phyloP scores from a whole-genome alignment of 352 stramenopile genomes.

The Pilasporangium apinafurcum region DNA sequence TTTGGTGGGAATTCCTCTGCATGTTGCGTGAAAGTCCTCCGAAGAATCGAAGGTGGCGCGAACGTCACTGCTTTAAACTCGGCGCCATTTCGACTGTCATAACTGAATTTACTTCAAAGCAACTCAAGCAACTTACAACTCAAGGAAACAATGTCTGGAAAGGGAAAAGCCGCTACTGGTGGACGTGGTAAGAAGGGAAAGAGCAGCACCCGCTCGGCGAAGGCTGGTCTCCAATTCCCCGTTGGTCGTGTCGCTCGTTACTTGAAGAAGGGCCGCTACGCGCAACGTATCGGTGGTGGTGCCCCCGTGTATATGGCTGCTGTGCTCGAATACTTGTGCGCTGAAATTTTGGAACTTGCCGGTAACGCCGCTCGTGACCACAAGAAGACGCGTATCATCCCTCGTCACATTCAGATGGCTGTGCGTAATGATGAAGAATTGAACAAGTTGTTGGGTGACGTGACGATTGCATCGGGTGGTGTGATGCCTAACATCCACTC shows the following conservation, averaged over 20 bases:
- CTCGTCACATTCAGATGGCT: too few species aligned
- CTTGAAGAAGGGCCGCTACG: conserved; percentile 90
- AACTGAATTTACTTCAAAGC: conserved; percentile 38
- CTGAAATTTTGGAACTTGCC: conserved; percentile 89
- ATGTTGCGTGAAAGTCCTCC: too few species aligned
- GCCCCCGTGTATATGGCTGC: conserved; percentile 93
- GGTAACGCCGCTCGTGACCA: conserved; percentile 91
- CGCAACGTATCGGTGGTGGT: conserved; percentile 87
- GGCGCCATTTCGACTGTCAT: conserved; percentile 13
- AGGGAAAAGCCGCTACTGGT: conserved; percentile 68
- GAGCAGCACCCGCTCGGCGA: conserved; percentile 62
- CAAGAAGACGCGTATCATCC: too few species aligned
- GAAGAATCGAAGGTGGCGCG: too few species aligned
- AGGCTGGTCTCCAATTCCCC: conserved; percentile 94
- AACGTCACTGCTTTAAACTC: too few species aligned
- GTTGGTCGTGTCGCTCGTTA: conserved; percentile 93
- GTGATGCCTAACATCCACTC: conserved; percentile 93
- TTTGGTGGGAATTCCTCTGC: too few species aligned
- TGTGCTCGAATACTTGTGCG: conserved; percentile 87
- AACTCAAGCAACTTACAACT: conserved; percentile 22
- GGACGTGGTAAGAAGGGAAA: conserved; percentile 73
- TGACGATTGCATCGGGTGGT: conserved; percentile 92
- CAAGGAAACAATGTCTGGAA: conserved; percentile 73
- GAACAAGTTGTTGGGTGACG: conserved; percentile 89
- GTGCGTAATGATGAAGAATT: conserved; percentile 95